phyloP scores from a whole-genome alignment of 805 yeast species.

The Metschnikowia anglica region DNA sequence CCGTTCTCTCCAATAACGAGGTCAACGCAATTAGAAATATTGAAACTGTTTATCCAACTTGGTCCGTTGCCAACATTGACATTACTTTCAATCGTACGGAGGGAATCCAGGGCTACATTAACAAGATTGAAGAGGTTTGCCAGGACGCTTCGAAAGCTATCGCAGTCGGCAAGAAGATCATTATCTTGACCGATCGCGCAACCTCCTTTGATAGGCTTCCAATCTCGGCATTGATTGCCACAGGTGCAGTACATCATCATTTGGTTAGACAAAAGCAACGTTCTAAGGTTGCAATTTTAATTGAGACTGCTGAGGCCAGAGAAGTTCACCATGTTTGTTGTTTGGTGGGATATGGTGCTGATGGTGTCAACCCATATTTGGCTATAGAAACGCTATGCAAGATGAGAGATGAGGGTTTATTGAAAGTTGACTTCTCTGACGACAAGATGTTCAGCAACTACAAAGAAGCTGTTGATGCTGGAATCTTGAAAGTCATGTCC shows the following conservation, averaged over 20 bases:
- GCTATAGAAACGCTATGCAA: conserved; percentile 86
- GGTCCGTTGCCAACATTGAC: conserved; percentile 82
- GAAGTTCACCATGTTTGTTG: conserved; percentile 97
- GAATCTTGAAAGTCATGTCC: conserved; percentile 95
- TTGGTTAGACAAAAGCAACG: conserved; percentile 94
- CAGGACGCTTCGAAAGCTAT: conserved; percentile 84
- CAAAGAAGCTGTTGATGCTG: conserved; percentile 82
- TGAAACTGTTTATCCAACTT: conserved; percentile 72
- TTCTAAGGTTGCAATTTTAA: conserved; percentile 85
- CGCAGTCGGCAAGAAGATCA: conserved; percentile 67
- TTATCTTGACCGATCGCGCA: conserved; percentile 72
- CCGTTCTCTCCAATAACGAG: conserved; percentile 73
- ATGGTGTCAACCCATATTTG: conserved; percentile 90
- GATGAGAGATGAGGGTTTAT: conserved; percentile 77
- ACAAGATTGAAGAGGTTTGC: conserved; percentile 83
- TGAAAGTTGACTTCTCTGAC: conserved; percentile 55
- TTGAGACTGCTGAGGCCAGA: conserved; percentile 96
- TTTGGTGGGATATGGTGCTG: conserved; percentile 95
- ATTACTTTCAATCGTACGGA: conserved; percentile 82
- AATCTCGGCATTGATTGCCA: conserved; percentile 85
- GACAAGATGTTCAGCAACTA: conserved; percentile 71
- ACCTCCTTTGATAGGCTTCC: conserved; percentile 66
- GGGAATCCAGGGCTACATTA: conserved; percentile 82
- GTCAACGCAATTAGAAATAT: conserved; percentile 73
- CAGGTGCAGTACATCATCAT: conserved; percentile 96